phyloP scores from a whole-genome alignment of 139 green algal genomes.

The Chlorella sp. region DNA sequence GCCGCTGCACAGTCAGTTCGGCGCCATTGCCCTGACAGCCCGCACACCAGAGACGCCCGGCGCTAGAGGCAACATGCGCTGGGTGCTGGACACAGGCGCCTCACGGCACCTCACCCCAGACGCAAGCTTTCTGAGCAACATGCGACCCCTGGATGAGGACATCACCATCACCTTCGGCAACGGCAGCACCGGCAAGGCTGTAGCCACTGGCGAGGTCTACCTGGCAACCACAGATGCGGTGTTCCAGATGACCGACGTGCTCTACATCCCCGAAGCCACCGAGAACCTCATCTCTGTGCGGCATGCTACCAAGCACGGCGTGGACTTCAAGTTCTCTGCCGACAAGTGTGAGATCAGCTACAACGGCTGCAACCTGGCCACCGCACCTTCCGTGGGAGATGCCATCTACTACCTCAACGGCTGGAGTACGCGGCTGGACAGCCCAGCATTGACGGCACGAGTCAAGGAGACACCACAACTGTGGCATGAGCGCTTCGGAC shows the following conservation, averaged over 20 bases:
- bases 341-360: not conserved
- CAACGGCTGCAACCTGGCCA: not conserved
- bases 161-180: conserved; percentile 32
- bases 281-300: conserved; percentile 8
- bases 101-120: not conserved
- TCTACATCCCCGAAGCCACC: conserved; percentile 2
- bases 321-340: conserved; percentile 1
- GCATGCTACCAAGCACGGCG: not conserved
- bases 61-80: not conserved
- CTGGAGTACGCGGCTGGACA: not conserved
- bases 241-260: not conserved
- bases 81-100: conserved; percentile 6
- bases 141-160: not conserved
- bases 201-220: not conserved
- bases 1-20: not conserved
- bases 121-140: not conserved
- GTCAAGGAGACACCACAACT: not conserved
- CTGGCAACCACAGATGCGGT: not conserved
- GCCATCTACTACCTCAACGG: conserved; percentile 1
- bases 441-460: not conserved
- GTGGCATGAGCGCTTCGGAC: not conserved
- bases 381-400: not conserved
- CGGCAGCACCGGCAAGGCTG: not conserved
- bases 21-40: not conserved
- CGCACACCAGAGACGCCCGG: not conserved